Evolutionary conservation across 2,329 filamentous ascomycete species (phyloP).

Genomic region (Stenocarpella maydis): DNA sequence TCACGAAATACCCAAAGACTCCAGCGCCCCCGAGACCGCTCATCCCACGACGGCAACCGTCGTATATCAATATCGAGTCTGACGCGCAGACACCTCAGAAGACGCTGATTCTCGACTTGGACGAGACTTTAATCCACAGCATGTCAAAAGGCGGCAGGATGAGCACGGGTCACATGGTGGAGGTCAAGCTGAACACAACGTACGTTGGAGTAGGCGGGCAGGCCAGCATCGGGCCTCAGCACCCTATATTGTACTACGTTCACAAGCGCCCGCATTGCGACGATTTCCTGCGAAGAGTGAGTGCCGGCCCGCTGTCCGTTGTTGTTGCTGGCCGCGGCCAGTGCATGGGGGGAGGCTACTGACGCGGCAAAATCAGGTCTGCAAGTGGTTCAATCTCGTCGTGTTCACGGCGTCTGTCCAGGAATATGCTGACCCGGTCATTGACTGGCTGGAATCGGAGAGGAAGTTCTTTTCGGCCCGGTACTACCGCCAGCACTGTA

Average conservation of each 20-base stretch:
- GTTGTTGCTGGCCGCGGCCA: not conserved
- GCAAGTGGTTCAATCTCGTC: conserved; percentile 98
- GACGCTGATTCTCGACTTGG: conserved; percentile 92
- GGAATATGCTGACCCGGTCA: conserved; percentile 97
- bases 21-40: conserved; percentile 89
- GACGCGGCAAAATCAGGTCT: conserved; percentile 63
- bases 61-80: conserved; percentile 73
- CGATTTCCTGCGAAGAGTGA: conserved; percentile 87
- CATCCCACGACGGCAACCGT: conserved; percentile 88
- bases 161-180: conserved; percentile 98
- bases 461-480: conserved; percentile 93
- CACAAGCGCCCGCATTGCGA: conserved; percentile 98
- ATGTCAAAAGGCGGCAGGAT: conserved; percentile 96
- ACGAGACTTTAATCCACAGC: conserved; percentile 97
- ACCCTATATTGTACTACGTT: conserved; percentile 98
- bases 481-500: conserved; percentile 98
- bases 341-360: conserved; percentile 1
- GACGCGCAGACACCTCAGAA: conserved; percentile 73
- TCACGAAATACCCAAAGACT: conserved; percentile 90
- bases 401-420: conserved; percentile 97
- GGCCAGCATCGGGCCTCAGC: conserved; percentile 78
- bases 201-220: conserved; percentile 73
- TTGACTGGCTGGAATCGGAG: conserved; percentile 97
- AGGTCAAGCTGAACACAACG: conserved; percentile 85
- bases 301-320: conserved; percentile 35